Base-by-base conservation (phyloP, 768 basidiomycete genomes). In the Russula sp. region DNA sequence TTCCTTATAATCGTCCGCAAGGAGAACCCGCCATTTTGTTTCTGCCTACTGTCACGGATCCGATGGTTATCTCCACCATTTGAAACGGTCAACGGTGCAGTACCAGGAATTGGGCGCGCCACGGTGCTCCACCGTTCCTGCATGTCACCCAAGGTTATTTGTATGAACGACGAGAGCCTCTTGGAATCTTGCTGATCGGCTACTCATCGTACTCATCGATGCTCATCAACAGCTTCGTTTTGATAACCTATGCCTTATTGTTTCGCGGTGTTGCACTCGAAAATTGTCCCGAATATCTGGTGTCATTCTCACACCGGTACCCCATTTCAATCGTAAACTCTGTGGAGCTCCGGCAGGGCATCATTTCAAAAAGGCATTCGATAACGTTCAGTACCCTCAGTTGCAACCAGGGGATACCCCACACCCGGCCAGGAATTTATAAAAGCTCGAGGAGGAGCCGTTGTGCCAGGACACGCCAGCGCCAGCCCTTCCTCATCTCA, bases 221-320 rank as follows among this genome's bases (percentile, higher is more conserved):
- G 32, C 53, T 6, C 48, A 24, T 42, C 18, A 1, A 50, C 32
- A 5, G 28, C 28, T 30, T 30, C 5, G 5, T 5, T 30, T 10
- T 30, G 36, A 57, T 44, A 57, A 4, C 9, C 14, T 24, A 4
- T 18, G 50, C 11, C 40, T 4, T 14, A 38, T 5, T 38, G 36
- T 14, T 38, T 38, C 14, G 14, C 10, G 44, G 10, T 20, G 2
- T 50, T 50, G 10, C 28, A n/a, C 36, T 14, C n/a, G 28, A 30
- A 22, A 38, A 22, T 20, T 16, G 38, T n/a, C 30, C 24, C 49
- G 59, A 34, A 51, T 30, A 61, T 56, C 48, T 44, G 32, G 56
- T 58, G 22, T 58, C 34, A 22, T 14, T 20, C 18, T 16, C 5
- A 7, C 42, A 42, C 6, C 18, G 42, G 18, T 6, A 40, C 38